A percentile compares a stretch with the other conserved stretches of the same genome.
Evolutionary conservation across 495 filamentous ascomycete species (phyloP).

Genomic region (Hypoxylon cercidicola): DNA sequence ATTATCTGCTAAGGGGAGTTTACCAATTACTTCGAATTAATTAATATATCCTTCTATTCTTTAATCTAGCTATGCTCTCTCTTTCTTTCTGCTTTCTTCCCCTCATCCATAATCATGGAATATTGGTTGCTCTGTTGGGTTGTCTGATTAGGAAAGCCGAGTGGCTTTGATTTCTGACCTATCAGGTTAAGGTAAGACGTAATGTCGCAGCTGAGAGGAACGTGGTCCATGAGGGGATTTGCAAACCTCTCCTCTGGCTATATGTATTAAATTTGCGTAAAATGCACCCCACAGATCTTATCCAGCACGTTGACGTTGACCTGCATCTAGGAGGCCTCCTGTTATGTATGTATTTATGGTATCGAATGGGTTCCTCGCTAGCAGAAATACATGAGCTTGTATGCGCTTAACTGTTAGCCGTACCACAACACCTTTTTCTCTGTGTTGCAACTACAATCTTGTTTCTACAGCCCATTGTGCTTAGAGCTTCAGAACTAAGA

Average conservation of each 20-base stretch:
- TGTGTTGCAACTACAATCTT: constrained; percentile 22
- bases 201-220: neutral
- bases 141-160: constrained; percentile 18
- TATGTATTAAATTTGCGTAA: constrained; percentile 9
- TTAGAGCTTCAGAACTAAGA: neutral
- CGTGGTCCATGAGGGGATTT: neutral
- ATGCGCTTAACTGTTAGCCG: constrained; percentile 24
- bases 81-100: too few species aligned
- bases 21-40: too few species aligned
- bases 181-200: neutral
- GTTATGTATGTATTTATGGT: neutral
- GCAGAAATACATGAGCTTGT: constrained; percentile 18
- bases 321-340: constrained; percentile 28
- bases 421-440: constrained; percentile 17
- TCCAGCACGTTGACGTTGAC: constrained; percentile 18
- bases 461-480: constrained; percentile 24
- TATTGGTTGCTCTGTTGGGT: neutral
- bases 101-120: too few species aligned
- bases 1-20: too few species aligned
- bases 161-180: neutral
- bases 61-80: too few species aligned
- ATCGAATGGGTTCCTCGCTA: constrained; percentile 4
- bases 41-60: too few species aligned
- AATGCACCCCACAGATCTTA: constrained; percentile 18
- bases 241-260: neutral